These are phyloP conservation scores for Spathaspora girioi DNA, from an alignment of 805 yeast genomes.

Conservation along the genomic window DNA sequence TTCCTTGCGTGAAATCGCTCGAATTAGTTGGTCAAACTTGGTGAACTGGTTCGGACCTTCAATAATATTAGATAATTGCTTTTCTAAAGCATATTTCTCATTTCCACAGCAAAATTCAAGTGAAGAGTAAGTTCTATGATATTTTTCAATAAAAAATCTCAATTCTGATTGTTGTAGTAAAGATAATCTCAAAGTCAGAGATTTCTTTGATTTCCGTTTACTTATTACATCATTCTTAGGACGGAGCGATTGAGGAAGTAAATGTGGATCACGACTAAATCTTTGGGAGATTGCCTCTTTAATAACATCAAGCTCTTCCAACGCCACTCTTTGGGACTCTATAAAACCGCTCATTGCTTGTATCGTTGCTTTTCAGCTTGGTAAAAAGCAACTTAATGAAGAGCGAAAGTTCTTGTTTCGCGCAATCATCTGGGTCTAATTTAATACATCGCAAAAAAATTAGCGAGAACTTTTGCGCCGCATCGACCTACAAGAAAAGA, in stretches of 20 bases:
- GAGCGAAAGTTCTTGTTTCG: not conserved
- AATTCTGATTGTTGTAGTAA: constrained; percentile 69
- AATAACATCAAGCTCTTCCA: constrained; percentile 70
- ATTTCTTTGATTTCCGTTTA: constrained; percentile 15
- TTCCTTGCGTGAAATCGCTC: constrained; percentile 4
- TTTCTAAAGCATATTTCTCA: constrained; percentile 3
- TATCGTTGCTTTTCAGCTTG: not conserved
- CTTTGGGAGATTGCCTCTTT: constrained; percentile 66
- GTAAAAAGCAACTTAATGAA: not conserved
- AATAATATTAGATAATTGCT: constrained; percentile 9
- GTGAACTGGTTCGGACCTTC: constrained; percentile 12
- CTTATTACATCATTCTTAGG: constrained; percentile 10
- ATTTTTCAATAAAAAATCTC: constrained; percentile 45
- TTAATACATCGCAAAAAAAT: not conserved
- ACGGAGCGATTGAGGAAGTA: constrained; percentile 31
- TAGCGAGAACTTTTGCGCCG: not conserved
- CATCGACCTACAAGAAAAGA: not conserved
- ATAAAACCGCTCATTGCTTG: constrained; percentile 22
- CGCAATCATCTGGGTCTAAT: not conserved
- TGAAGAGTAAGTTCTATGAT: constrained; percentile 19
- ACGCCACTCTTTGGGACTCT: constrained; percentile 30
- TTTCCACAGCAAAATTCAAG: constrained; percentile 4
- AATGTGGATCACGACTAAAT: constrained; percentile 55
- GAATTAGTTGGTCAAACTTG: constrained; percentile 12
- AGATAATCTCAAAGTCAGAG: constrained; percentile 48